phyloP scores from a whole-genome alignment of 164 flowering plant species.

The Platanus orientalis region DNA sequence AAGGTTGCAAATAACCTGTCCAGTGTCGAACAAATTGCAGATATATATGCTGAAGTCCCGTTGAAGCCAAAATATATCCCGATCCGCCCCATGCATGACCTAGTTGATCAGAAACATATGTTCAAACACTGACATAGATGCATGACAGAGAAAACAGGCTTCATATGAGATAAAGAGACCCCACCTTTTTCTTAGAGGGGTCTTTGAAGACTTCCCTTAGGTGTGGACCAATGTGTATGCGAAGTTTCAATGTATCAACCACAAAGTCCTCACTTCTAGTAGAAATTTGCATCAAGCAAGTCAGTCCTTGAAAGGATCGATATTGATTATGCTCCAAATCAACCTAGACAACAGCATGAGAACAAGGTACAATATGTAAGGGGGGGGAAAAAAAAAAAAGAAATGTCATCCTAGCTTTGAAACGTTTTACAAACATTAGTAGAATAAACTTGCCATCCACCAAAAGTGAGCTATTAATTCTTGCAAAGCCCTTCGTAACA shows the following conservation, averaged over 20 bases:
- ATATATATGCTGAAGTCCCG: constrained; percentile 95
- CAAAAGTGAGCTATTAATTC: not conserved
- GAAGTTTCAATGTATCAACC: constrained; percentile 85
- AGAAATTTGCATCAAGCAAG: constrained; percentile 99
- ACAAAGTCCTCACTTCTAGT: constrained; percentile 95
- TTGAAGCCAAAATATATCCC: constrained; percentile 93
- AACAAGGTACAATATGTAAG: not conserved
- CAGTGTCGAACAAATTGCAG: constrained; percentile 95
- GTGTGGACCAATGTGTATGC: constrained; percentile 80
- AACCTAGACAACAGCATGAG: constrained; percentile 41
- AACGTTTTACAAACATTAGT: not conserved
- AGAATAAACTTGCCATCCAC: not conserved
- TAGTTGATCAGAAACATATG: constrained; percentile 23
- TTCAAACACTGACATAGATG: constrained; percentile 8
- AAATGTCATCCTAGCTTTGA: not conserved
- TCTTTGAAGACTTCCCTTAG: constrained; percentile 91
- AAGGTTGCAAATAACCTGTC: constrained; percentile 61
- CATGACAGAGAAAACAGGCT: constrained; percentile 5
- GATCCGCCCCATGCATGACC: constrained; percentile 99
- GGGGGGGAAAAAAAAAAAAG: not conserved
- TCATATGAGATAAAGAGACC: not conserved
- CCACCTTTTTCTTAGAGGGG: constrained; percentile 82
- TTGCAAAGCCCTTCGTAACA: no score
- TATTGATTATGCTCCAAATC: constrained; percentile 98
- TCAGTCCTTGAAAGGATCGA: constrained; percentile 94